phyloP scores from a whole-genome alignment of 257 asterid genomes.

The Paulownia fortunei region DNA sequence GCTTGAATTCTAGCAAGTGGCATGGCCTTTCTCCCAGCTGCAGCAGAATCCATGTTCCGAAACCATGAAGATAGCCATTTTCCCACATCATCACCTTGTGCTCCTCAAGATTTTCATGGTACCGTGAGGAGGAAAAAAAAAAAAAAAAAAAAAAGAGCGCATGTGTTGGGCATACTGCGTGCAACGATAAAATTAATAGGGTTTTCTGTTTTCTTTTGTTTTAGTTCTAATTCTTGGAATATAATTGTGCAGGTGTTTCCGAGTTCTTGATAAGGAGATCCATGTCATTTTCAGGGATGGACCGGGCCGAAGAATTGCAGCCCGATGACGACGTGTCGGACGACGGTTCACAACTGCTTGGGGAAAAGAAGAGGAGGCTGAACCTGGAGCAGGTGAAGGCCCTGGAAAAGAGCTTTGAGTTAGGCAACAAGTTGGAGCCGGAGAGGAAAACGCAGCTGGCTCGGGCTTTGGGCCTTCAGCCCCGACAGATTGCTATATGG shows the following conservation, averaged over 20 bases:
- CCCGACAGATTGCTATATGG: slow-evolving; percentile 89
- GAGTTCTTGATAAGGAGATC: slow-evolving; percentile 74
- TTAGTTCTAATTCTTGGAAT: background rate
- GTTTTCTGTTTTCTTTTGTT: background rate
- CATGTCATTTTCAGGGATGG: slow-evolving; percentile 73
- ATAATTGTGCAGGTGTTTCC: slow-evolving; percentile 45
- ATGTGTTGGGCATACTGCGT: too few relatives aligned
- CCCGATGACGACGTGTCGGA: slow-evolving; percentile 70
- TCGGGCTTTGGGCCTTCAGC: slow-evolving; percentile 77
- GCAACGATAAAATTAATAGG: background rate
- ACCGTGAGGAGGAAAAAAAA: background rate
- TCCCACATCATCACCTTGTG: slow-evolving; percentile 44
- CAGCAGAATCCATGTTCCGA: slow-evolving; percentile 57
- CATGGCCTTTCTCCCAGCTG: slow-evolving; percentile 57
- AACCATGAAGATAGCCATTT: slow-evolving; percentile 50
- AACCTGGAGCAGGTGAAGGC: slow-evolving; percentile 86
- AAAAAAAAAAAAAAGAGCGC: too few relatives aligned
- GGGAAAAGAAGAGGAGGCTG: slow-evolving; percentile 85
- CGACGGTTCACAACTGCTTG: slow-evolving; percentile 68
- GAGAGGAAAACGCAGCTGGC: slow-evolving; percentile 85
- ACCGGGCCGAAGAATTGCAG: slow-evolving; percentile 58
- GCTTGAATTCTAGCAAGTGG: background rate
- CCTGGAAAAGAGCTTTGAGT: slow-evolving; percentile 84
- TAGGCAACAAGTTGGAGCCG: slow-evolving; percentile 79
- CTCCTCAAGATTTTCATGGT: slow-evolving; percentile 69